A percentile compares a stretch with the other conserved stretches of the same genome.
These are phyloP conservation scores for Drosera spatulata DNA, from an alignment of 179 eudicot genomes.

Conservation along the genomic window DNA sequence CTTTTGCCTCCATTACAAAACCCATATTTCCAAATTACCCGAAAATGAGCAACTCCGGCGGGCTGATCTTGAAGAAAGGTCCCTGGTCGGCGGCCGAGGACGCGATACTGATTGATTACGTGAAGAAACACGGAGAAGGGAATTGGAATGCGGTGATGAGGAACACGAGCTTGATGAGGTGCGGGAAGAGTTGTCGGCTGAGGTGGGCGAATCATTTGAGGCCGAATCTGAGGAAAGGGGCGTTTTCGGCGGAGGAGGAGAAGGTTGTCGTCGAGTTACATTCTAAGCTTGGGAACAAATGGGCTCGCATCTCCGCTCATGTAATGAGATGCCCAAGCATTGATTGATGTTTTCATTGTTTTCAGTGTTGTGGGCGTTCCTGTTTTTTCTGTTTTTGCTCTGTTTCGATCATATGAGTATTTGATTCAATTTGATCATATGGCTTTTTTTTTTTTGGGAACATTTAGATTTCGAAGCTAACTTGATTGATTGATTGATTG, in stretches of 20 bases:
- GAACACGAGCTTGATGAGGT: conserved; percentile 21
- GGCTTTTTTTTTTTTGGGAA: too few species aligned
- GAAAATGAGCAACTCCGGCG: not conserved
- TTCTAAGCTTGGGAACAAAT: conserved; percentile 49
- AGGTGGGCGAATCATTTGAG: conserved; percentile 26
- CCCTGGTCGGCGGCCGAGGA: conserved; percentile 64
- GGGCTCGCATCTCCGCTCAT: conserved; percentile 59
- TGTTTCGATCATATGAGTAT: too few species aligned
- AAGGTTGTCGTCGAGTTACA: conserved; percentile 34
- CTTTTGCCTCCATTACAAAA: too few species aligned
- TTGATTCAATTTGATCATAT: too few species aligned
- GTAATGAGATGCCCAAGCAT: conserved; percentile 9
- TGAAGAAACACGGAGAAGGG: conserved; percentile 33
- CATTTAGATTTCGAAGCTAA: too few species aligned
- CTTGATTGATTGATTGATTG: too few species aligned
- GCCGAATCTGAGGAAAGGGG: conserved; percentile 51
- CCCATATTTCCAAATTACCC: too few species aligned
- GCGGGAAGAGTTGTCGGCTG: too few species aligned
- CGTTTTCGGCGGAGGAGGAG: conserved; percentile 44
- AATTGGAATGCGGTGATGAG: conserved; percentile 52
- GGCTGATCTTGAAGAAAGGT: conserved; percentile 31
- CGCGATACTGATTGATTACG: conserved; percentile 29
- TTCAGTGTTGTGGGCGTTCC: too few species aligned
- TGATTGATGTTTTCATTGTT: too few species aligned
- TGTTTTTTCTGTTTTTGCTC: too few species aligned